Evolutionary conservation across 2,329 filamentous ascomycete species (phyloP).

Genomic region (Fusarium acutatum): DNA sequence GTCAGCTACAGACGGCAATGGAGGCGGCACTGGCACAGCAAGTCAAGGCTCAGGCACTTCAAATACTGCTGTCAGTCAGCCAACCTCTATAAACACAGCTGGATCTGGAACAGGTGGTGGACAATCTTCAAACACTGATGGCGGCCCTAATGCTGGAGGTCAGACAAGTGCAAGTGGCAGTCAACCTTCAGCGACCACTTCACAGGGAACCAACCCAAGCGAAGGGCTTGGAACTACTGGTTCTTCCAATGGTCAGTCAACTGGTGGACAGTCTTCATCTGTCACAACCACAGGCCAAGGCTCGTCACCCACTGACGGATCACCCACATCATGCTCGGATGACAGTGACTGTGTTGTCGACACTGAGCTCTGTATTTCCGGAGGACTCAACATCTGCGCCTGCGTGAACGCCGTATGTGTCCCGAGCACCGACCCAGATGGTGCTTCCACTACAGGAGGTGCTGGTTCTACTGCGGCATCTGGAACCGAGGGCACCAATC

Average conservation of each 20-base stretch:
- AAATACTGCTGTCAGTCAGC: neutral
- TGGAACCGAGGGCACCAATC: neutral
- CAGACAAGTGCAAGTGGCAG: neutral
- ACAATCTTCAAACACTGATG: neutral
- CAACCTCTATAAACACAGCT: neutral
- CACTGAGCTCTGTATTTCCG: neutral
- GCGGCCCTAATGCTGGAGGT: neutral
- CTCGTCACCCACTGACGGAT: neutral
- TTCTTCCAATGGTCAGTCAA: neutral
- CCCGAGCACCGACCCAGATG: neutral
- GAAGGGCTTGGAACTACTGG: neutral
- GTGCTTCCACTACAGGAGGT: neutral
- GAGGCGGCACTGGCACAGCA: neutral
- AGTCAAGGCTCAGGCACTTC: neutral
- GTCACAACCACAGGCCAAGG: neutral
- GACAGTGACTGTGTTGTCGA: conserved; percentile 4
- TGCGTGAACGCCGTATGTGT: conserved; percentile 3
- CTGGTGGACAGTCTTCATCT: neutral
- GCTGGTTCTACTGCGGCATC: neutral
- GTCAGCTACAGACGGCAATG: neutral
- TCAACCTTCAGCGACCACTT: neutral
- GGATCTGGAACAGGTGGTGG: neutral
- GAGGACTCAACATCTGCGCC: conserved; percentile 8
- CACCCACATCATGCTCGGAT: neutral
- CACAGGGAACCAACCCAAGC: neutral